Conservation (phyloP, 2,329 filamentous ascomycete species). For the Alternaria sp. region DNA sequence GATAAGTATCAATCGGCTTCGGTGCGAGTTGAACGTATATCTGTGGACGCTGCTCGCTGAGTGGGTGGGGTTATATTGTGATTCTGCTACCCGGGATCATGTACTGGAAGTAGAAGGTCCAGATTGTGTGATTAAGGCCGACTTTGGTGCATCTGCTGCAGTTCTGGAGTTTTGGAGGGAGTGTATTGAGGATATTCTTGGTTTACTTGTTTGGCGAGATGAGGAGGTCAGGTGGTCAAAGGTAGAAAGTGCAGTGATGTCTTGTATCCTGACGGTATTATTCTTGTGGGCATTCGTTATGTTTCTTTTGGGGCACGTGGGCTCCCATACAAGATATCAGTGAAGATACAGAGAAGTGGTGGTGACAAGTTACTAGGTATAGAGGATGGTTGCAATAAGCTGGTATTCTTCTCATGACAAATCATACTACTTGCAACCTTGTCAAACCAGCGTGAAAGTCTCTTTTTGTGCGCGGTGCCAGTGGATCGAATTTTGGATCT, state of each 20-base stretch:
- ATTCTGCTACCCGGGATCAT: not conserved
- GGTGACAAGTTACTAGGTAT: not conserved
- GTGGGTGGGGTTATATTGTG: conserved; percentile 4
- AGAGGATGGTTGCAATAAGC: not conserved
- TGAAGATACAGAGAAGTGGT: not conserved
- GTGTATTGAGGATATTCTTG: conserved; percentile 6
- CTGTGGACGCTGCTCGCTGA: conserved; percentile 12
- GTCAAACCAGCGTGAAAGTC: too few relatives aligned
- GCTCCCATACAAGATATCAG: not conserved
- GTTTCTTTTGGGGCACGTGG: not conserved
- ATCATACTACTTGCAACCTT: too few relatives aligned
- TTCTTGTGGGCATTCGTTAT: not conserved
- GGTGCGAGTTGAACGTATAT: conserved; percentile 8
- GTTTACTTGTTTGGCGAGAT: conserved; percentile 15
- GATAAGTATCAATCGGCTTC: not conserved
- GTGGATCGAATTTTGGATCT: not conserved
- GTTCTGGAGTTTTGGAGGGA: conserved; percentile 10
- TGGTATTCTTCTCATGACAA: not conserved
- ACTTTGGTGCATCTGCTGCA: not conserved
- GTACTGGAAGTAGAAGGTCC: not conserved
- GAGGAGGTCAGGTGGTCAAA: not conserved
- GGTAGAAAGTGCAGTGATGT: not conserved
- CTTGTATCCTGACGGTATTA: not conserved
- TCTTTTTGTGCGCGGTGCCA: not conserved
- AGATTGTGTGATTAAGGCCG: not conserved